These are phyloP conservation scores for Isatis tinctoria DNA, from an alignment of 345 rosid genomes.

Conservation along the genomic window DNA sequence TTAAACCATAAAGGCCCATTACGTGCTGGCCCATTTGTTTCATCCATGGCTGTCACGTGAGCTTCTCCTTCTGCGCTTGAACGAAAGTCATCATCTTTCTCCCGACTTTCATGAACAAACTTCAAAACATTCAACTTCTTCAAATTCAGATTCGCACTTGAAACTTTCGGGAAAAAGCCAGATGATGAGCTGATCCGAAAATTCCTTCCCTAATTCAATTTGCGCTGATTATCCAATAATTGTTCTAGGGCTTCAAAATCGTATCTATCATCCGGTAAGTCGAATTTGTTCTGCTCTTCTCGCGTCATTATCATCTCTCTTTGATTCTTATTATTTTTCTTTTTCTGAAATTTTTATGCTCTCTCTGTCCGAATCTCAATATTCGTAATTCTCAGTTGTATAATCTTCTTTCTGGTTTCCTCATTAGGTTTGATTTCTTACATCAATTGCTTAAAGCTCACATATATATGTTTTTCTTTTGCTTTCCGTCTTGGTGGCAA, in stretches of 20 bases:
- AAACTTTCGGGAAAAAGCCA: background rate
- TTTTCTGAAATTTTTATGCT: background rate
- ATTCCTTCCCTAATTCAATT: background rate
- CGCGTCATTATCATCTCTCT: background rate
- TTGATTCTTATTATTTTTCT: background rate
- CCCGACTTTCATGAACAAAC: constrained; percentile 4
- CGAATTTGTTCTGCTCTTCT: background rate
- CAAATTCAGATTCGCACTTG: constrained; percentile 5
- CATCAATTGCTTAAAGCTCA: background rate
- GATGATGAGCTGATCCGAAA: background rate
- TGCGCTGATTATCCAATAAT: background rate
- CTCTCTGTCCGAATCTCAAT: background rate
- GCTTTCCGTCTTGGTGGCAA: background rate
- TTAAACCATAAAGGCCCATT: background rate
- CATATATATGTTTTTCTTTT: background rate
- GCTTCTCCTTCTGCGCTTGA: background rate
- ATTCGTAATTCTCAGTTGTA: background rate
- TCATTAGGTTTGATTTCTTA: background rate
- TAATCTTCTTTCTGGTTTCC: background rate
- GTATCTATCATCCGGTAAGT: constrained; percentile 9
- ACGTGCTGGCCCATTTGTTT: background rate
- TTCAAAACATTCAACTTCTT: background rate
- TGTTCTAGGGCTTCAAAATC: background rate
- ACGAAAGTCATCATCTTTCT: background rate
- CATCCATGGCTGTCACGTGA: constrained; percentile 5